phyloP scores from a whole-genome alignment of 129 eudicot genomes.

The Oenanthe sinensis region DNA sequence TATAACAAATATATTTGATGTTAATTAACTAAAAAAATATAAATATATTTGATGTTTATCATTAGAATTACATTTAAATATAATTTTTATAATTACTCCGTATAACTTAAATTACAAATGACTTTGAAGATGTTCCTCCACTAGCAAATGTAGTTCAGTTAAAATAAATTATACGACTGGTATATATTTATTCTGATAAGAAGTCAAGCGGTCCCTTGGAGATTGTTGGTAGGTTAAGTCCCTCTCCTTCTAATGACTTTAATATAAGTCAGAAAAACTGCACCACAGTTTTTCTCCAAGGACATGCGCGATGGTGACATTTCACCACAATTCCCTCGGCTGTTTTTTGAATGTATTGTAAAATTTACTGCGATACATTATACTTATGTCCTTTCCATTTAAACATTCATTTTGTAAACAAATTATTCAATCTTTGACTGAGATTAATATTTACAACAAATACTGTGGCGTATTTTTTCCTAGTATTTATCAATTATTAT shows the following conservation, averaged over 20 bases:
- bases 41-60: too few relatives aligned
- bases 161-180: background rate
- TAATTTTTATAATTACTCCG: too few relatives aligned
- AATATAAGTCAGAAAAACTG: constrained; percentile 31
- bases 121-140: too few relatives aligned
- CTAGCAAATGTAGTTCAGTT: too few relatives aligned
- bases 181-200: background rate
- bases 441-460: too few relatives aligned
- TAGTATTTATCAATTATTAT: too few relatives aligned
- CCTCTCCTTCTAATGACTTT: constrained; percentile 39
- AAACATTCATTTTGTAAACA: background rate
- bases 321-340: constrained; percentile 24
- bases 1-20: too few relatives aligned
- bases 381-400: background rate
- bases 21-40: too few relatives aligned
- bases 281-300: constrained; percentile 29
- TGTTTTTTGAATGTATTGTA: background rate
- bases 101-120: too few relatives aligned
- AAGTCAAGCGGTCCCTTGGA: background rate
- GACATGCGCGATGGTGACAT: constrained; percentile 54
- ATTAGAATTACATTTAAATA: too few relatives aligned
- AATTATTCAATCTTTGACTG: background rate
- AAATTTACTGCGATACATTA: background rate
- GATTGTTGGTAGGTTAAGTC: constrained; percentile 26
- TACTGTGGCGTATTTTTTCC: too few relatives aligned